Conservation (phyloP, 768 basidiomycete species). For the Pleurotus platypus region DNA sequence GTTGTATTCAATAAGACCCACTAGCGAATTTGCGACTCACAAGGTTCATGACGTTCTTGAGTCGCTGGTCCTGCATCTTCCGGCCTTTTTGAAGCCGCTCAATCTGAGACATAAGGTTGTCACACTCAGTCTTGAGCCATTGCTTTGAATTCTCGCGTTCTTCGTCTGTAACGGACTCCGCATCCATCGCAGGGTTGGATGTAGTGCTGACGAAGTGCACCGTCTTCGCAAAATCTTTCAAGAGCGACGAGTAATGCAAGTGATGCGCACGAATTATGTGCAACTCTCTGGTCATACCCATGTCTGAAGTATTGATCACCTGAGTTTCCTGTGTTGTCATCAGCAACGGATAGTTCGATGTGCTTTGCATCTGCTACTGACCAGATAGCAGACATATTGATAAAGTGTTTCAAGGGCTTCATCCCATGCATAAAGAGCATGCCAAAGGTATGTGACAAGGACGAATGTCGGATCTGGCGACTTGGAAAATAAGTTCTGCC, state of each 20-base stretch:
- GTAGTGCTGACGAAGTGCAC: conserved; percentile 47
- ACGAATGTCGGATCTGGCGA: conserved; percentile 54
- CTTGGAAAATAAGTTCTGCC: conserved; percentile 36
- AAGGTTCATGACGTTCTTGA: conserved; percentile 52
- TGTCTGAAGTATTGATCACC: conserved; percentile 38
- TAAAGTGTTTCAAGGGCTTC: conserved; percentile 53
- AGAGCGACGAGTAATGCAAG: conserved; percentile 52
- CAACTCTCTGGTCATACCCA: conserved; percentile 47
- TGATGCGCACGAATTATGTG: conserved; percentile 60
- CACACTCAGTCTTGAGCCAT: conserved; percentile 35
- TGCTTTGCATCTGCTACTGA: conserved; percentile 19
- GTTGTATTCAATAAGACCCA: not conserved
- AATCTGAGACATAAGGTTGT: conserved; percentile 47
- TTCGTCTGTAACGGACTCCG: conserved; percentile 8
- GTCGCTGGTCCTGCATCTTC: conserved; percentile 42
- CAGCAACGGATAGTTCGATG: not conserved
- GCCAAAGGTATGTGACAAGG: conserved; percentile 53
- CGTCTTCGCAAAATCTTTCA: conserved; percentile 51
- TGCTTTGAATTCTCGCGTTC: not conserved
- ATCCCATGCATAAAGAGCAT: conserved; percentile 61
- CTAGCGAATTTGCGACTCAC: conserved; percentile 22
- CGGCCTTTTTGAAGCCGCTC: conserved; percentile 36
- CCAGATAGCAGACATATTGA: conserved; percentile 44
- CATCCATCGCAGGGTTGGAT: conserved; percentile 49
- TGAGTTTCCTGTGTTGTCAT: conserved; percentile 38